Conservation (phyloP, 352 stramenopile genomes). For the Globisporangium okanoganense region DNA sequence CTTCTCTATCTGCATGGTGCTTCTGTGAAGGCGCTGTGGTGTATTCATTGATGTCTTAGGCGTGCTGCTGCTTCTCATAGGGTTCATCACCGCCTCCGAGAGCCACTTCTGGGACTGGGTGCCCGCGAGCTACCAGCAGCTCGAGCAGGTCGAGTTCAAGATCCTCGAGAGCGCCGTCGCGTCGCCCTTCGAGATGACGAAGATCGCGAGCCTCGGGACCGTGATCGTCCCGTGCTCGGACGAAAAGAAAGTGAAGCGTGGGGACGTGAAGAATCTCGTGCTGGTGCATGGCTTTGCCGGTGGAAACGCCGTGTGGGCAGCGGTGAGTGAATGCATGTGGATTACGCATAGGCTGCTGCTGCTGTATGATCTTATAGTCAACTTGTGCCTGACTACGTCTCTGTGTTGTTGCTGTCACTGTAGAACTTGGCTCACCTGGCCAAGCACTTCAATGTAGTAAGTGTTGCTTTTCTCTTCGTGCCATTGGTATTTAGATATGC, state of each 20-base stretch:
- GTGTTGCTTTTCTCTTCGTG: conserved; percentile 4
- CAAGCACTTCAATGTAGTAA: conserved; percentile 84
- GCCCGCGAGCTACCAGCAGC: conserved; percentile 56
- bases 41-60: conserved; percentile 24
- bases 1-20: neutral
- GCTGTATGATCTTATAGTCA: too few species aligned
- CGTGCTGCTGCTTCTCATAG: conserved; percentile 49
- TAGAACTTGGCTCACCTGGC: conserved; percentile 71
- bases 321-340: conserved; percentile 21
- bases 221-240: conserved; percentile 76
- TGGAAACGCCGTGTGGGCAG: conserved; percentile 81
- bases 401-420: neutral
- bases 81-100: conserved; percentile 54
- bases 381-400: too few species aligned
- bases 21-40: neutral
- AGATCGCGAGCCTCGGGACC: conserved; percentile 71
- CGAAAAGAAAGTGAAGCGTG: conserved; percentile 30
- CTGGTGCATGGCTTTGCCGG: conserved; percentile 78
- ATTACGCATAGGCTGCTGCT: too few species aligned
- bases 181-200: conserved; percentile 69
- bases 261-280: conserved; percentile 64
- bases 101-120: conserved; percentile 70
- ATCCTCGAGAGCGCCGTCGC: conserved; percentile 49
- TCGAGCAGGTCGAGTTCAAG: conserved; percentile 59
- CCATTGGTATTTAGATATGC: neutral